Percentiles rank a stretch among this genome's conserved stretches.
Conservation (phyloP, 2,329 filamentous ascomycete species). For the Aureobasidium sp. region DNA sequence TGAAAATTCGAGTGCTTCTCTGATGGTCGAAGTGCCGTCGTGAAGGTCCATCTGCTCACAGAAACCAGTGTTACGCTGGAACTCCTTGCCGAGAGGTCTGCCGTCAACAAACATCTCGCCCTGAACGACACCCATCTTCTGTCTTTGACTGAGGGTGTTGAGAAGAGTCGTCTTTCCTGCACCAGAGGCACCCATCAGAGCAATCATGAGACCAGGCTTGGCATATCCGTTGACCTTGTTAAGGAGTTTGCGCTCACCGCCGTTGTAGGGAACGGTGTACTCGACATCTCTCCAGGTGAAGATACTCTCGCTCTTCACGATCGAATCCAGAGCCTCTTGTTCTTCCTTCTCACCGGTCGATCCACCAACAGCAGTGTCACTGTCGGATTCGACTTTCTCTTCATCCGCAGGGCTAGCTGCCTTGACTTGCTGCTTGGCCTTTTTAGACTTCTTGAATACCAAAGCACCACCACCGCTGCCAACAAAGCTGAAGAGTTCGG, state of each 20-base stretch:
- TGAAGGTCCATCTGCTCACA: constrained; percentile 68
- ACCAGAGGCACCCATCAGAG: constrained; percentile 72
- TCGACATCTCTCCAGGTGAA: constrained; percentile 67
- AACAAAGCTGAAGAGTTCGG: constrained; percentile 60
- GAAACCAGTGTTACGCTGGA: constrained; percentile 64
- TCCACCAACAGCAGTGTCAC: constrained; percentile 24
- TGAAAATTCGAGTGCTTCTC: constrained; percentile 63
- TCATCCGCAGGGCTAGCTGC: constrained; percentile 46
- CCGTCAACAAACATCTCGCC: constrained; percentile 70
- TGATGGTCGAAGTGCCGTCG: constrained; percentile 58
- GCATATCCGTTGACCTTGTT: constrained; percentile 69
- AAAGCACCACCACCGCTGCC: constrained; percentile 59
- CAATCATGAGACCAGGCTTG: constrained; percentile 73
- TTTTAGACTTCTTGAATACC: constrained; percentile 63
- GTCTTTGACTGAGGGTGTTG: constrained; percentile 68
- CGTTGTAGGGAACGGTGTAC: constrained; percentile 65
- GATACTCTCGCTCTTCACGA: constrained; percentile 54
- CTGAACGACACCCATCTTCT: constrained; percentile 56
- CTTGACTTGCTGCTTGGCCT: constrained; percentile 51
- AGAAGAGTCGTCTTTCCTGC: constrained; percentile 80
- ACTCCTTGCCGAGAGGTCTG: constrained; percentile 52
- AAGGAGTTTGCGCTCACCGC: constrained; percentile 55
- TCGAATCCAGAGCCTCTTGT: constrained; percentile 38
- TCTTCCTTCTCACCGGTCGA: constrained; percentile 28
- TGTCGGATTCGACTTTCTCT: constrained; percentile 43